Evolutionary conservation across 1,284 basidiomycete genomes (phyloP), one percentile per base, ranked within the genome.

Genomic region (Leccinum pachyderme): DNA sequence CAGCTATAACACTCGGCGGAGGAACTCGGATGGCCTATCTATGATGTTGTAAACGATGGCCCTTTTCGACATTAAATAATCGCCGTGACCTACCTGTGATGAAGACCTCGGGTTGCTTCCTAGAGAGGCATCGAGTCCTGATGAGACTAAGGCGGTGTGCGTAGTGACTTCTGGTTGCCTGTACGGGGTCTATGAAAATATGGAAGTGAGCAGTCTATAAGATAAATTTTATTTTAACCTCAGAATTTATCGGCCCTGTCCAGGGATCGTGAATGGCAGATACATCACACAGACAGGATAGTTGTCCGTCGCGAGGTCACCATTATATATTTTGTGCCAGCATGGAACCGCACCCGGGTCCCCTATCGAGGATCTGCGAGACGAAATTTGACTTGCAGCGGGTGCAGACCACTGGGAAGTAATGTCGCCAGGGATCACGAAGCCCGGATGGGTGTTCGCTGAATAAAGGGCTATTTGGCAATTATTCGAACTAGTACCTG

Each of bases 1-100:
- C 9, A 43, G 4, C 22, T 51, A 5, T 55, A 52, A 32, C 61
- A 63, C 47, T 65, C 52, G n/a, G 44, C 45, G 24, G 63, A 65
- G 6, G 47, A 29, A 12, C 50, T 52, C 15, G 31, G 52, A 33
- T 24, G 28, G 25, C 27, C 31, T 4, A 5, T 22, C 63, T 61
- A 11, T 18, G 24, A 15, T 0, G 33, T 28, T 31, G 22, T 63
- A 11, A 52, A 44, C 39, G 18, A 24, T 27, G 1, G 11, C 11
- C 13, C n/a, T 45, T 28, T 11, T 15, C 1, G 18, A 45, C 8
- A 41, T 9, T 13, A 44, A 25, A 2, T 22, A 7, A 41, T 7
- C 39, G 24, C 4, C n/a, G 22, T 1, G 15, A 27, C 51, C 53
- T 8, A 67, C 63, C n/a, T 49, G 47, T 8, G 43, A 46, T 6